Percentiles rank a stretch among this genome's conserved stretches.
Evolutionary conservation across 805 yeast genomes (phyloP).

Genomic region (Cyberlindnera misumaiensis): DNA sequence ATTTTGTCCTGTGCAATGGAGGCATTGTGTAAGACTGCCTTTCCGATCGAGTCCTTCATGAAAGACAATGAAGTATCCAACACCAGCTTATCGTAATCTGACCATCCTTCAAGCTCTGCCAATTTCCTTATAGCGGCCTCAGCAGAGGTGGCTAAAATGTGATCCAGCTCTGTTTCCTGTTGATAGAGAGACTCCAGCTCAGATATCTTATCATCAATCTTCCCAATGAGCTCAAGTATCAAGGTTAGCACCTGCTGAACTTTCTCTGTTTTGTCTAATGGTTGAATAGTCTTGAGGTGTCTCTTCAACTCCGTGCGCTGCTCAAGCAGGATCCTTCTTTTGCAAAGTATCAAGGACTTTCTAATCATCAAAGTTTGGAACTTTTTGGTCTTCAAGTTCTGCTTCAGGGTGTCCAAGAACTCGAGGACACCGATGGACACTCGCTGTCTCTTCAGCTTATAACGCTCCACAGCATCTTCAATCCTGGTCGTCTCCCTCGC

Average conservation of each 20-base stretch:
- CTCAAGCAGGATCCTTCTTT: constrained; percentile 34
- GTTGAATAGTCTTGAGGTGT: constrained; percentile 17
- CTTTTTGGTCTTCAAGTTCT: constrained; percentile 34
- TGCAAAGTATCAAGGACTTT: constrained; percentile 30
- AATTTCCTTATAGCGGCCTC: constrained; percentile 39
- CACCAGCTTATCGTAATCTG: constrained; percentile 33
- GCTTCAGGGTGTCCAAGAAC: constrained; percentile 34
- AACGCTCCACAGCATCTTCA: constrained; percentile 30
- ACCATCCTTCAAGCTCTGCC: constrained; percentile 53
- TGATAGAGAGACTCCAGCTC: constrained; percentile 46
- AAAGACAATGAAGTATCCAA: constrained; percentile 36
- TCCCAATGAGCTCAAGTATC: constrained; percentile 29
- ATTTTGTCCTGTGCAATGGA: constrained; percentile 49
- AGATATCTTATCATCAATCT: constrained; percentile 37
- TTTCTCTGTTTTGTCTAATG: constrained; percentile 20
- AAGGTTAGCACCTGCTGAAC: constrained; percentile 19
- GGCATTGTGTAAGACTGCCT: constrained; percentile 48
- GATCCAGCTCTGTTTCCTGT: constrained; percentile 45
- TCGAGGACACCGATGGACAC: constrained; percentile 35
- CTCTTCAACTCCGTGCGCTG: constrained; percentile 33
- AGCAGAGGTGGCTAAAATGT: constrained; percentile 40
- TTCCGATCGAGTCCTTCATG: constrained; percentile 43
- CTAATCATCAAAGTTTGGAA: constrained; percentile 39
- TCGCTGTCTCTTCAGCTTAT: constrained; percentile 29
- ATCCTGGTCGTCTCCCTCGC: constrained; percentile 42